Evolutionary conservation across 2,329 filamentous ascomycete genomes (phyloP).

Genomic region (Botrytis byssoidea): DNA sequence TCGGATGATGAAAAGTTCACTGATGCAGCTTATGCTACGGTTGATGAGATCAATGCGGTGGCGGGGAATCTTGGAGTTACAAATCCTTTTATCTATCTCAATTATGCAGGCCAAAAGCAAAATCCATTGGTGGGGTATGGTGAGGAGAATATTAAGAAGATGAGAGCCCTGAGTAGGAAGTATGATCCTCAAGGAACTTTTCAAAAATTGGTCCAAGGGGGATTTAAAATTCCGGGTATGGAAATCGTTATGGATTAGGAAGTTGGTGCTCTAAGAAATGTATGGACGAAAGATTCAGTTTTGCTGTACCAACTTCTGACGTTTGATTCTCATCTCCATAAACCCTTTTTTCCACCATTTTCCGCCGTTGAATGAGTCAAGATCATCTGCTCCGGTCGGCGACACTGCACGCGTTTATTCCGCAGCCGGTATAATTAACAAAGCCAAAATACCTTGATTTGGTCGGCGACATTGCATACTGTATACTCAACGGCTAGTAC

Average conservation of each 20-base stretch:
- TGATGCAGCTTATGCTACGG: constrained; percentile 1
- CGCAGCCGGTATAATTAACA: neutral
- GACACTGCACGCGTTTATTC: neutral
- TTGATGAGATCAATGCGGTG: neutral
- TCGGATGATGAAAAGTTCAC: constrained; percentile 12
- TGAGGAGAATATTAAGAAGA: constrained; percentile 8
- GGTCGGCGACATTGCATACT: neutral
- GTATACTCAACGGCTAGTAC: neutral
- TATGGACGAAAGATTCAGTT: neutral
- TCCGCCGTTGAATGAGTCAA: neutral
- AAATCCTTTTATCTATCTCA: constrained; percentile 18
- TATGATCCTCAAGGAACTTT: constrained; percentile 36
- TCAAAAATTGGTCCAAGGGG: constrained; percentile 33
- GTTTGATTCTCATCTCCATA: neutral
- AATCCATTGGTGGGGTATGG: constrained; percentile 23
- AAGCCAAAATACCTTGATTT: neutral
- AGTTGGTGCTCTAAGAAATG: neutral
- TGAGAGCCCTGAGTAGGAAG: constrained; percentile 30
- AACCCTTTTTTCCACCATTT: neutral
- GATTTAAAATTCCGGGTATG: constrained; percentile 29
- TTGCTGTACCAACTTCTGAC: no score
- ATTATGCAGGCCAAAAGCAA: constrained; percentile 22
- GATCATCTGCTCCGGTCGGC: neutral
- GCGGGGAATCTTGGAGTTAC: neutral
- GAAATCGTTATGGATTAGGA: neutral